phyloP scores from a whole-genome alignment of 2,329 filamentous ascomycete species.

The Aspergillus sp. region DNA sequence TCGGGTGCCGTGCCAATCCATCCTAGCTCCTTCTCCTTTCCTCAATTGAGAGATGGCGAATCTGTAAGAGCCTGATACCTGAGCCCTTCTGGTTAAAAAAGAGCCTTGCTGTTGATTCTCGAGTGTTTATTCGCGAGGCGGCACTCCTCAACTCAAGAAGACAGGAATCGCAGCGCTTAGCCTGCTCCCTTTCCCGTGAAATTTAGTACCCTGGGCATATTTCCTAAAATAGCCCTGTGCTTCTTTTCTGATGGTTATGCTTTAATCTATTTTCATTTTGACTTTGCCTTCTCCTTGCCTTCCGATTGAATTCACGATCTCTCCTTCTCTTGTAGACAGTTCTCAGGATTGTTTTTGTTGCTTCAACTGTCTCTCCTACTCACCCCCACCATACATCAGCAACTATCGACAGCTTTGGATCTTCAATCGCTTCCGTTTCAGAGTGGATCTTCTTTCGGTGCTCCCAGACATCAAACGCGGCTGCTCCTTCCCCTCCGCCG shows the following conservation, averaged over 20 bases:
- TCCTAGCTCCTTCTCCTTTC: slow-evolving; percentile 21
- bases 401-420: neutral
- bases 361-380: neutral
- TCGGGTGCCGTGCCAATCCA: slow-evolving; percentile 28
- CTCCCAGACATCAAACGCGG: slow-evolving; percentile 17
- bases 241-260: slow-evolving; percentile 19
- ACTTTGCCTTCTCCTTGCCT: slow-evolving; percentile 16
- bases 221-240: slow-evolving; percentile 25
- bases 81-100: neutral
- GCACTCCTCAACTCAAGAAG: neutral
- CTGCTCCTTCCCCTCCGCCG: slow-evolving; percentile 16
- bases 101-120: neutral
- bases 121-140: neutral
- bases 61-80: slow-evolving; percentile 10
- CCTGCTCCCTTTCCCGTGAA: slow-evolving; percentile 15
- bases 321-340: slow-evolving; percentile 10
- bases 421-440: slow-evolving; percentile 4
- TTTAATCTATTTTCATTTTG: slow-evolving; percentile 8
- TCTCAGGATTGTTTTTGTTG: neutral
- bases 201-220: slow-evolving; percentile 6
- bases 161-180: neutral
- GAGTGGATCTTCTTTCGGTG: neutral
- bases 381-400: neutral
- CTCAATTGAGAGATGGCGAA: slow-evolving; percentile 25
- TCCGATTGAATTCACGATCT: neutral